Conservation (phyloP, 148 eudicot genomes). For the Heliosperma pusillum region DNA sequence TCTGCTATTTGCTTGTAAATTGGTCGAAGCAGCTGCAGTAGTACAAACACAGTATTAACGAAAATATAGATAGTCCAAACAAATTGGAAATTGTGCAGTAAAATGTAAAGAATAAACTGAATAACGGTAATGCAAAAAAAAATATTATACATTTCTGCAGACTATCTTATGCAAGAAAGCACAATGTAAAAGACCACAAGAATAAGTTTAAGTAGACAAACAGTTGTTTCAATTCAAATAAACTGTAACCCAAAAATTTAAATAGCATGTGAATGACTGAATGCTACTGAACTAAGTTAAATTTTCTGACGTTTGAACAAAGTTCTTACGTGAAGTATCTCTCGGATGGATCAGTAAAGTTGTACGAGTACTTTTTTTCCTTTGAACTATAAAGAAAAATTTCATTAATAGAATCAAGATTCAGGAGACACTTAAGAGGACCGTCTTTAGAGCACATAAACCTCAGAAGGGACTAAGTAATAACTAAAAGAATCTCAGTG, state of each 20-base stretch:
- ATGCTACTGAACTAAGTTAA: background rate
- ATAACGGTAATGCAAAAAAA: too few species aligned
- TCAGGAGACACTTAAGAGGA: background rate
- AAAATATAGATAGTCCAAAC: background rate
- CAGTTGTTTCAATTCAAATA: background rate
- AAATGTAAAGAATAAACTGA: background rate
- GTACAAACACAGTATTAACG: conserved; percentile 10
- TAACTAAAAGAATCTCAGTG: background rate
- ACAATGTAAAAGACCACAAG: background rate
- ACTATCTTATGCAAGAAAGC: background rate
- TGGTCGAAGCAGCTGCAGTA: conserved; percentile 89
- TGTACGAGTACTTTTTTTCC: background rate
- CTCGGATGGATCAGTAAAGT: background rate
- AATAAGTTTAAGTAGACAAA: too few species aligned
- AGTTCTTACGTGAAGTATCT: background rate
- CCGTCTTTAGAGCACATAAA: background rate
- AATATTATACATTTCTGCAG: background rate
- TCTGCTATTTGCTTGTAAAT: conserved; percentile 96
- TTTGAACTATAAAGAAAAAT: background rate
- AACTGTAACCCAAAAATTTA: background rate
- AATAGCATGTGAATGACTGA: background rate
- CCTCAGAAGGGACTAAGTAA: background rate
- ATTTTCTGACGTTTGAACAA: background rate
- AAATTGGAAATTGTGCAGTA: background rate
- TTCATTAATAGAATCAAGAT: background rate